These are phyloP conservation scores for Alternaria brassicicola DNA, from an alignment of 2,329 filamentous ascomycete species.

Conservation along the genomic window DNA sequence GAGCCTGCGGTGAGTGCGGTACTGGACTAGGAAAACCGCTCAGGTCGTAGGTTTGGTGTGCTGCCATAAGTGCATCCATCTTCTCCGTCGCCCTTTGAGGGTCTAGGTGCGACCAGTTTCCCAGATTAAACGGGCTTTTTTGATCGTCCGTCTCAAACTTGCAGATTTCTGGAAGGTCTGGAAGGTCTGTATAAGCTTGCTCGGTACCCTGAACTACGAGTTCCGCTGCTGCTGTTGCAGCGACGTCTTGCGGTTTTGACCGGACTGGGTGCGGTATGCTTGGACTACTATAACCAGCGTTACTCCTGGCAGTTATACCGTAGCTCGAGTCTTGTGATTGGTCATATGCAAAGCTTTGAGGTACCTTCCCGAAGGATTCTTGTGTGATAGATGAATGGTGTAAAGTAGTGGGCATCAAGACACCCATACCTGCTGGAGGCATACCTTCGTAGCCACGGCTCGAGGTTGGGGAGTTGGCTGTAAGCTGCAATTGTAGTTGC, in stretches of 20 bases:
- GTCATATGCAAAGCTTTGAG: not conserved
- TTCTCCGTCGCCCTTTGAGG: not conserved
- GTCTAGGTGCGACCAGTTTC: not conserved
- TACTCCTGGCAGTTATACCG: not conserved
- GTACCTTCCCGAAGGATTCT: not conserved
- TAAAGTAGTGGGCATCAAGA: not conserved
- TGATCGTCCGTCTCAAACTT: not conserved
- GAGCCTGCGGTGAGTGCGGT: not conserved
- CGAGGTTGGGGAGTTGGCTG: not conserved
- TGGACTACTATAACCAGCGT: not conserved
- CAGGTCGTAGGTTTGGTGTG: not conserved
- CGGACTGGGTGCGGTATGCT: not conserved
- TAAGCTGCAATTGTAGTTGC: not conserved
- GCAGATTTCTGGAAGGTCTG: not conserved
- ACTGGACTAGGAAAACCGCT: not conserved
- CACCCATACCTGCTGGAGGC: not conserved
- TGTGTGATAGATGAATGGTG: not conserved
- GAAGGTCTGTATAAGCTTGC: not conserved
- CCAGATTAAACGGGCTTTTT: not conserved
- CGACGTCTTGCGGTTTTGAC: not conserved
- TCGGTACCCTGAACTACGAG: not conserved
- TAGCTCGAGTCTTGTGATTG: not conserved
- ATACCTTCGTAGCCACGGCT: not conserved
- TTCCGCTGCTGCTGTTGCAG: not conserved
- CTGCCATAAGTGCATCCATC: slow-evolving; percentile 5